These are phyloP conservation scores for Colletotrichum coccodes DNA, from an alignment of 2,329 filamentous ascomycete species.

Conservation along the genomic window DNA sequence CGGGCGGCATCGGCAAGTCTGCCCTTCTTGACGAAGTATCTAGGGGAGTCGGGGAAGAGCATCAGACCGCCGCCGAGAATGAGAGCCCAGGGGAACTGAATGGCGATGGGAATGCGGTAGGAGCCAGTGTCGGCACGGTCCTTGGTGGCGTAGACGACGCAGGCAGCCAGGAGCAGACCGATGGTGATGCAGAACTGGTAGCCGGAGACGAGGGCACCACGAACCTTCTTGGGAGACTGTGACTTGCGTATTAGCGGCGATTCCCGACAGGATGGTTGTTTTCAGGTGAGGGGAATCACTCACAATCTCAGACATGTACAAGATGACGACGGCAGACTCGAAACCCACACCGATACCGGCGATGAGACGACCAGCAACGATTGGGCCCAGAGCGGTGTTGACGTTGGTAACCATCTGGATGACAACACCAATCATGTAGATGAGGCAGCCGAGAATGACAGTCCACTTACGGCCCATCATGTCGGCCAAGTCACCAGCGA, in stretches of 20 bases:
- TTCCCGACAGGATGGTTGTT: not conserved
- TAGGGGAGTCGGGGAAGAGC: conserved; percentile 84
- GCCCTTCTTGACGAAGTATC: conserved; percentile 85
- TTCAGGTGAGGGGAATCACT: conserved; percentile 37
- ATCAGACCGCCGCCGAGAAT: conserved; percentile 79
- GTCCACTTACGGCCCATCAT: conserved; percentile 78
- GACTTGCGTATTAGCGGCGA: conserved; percentile 28
- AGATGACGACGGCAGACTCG: conserved; percentile 81
- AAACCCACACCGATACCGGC: conserved; percentile 84
- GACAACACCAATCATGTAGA: conserved; percentile 76
- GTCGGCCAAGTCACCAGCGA: conserved; percentile 82
- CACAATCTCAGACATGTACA: conserved; percentile 88
- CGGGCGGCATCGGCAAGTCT: conserved; percentile 71
- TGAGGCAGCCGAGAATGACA: conserved; percentile 74
- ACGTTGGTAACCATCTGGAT: conserved; percentile 69
- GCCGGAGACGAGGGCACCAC: conserved; percentile 81
- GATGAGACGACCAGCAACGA: conserved; percentile 79
- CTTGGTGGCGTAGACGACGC: conserved; percentile 78
- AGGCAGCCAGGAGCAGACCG: conserved; percentile 79
- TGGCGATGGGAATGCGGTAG: conserved; percentile 83
- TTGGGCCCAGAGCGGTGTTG: conserved; percentile 63
- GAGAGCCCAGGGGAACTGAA: conserved; percentile 85
- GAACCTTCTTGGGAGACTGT: conserved; percentile 72
- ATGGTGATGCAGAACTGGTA: conserved; percentile 89
- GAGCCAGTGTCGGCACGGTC: conserved; percentile 69